A percentile compares a stretch with the other conserved stretches of the same genome.
Evolutionary conservation across 2,329 filamentous ascomycete genomes (phyloP).

Genomic region (Aspergillus neoniger): DNA sequence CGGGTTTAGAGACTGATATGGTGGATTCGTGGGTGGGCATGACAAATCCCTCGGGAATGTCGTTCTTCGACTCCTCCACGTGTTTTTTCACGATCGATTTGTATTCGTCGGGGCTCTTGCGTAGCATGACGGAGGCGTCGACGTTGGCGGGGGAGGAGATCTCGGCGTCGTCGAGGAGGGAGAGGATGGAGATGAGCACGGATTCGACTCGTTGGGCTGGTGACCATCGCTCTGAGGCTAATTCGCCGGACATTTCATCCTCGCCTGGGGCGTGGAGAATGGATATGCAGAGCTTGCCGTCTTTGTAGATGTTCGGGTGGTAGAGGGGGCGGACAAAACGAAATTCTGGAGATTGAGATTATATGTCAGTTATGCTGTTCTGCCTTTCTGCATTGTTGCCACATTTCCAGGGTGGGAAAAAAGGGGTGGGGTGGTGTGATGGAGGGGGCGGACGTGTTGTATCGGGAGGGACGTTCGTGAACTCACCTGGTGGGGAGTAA

Average conservation of each 20-base stretch:
- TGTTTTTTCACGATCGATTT: constrained; percentile 68
- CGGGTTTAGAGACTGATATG: constrained; percentile 49
- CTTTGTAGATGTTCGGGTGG: constrained; percentile 91
- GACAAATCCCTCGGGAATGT: constrained; percentile 75
- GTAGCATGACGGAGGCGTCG: constrained; percentile 83
- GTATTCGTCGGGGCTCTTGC: constrained; percentile 71
- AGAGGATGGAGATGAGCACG: constrained; percentile 86
- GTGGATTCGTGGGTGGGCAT: constrained; percentile 76
- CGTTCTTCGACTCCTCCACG: constrained; percentile 71
- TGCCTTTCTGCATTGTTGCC: neutral
- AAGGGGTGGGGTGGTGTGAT: neutral
- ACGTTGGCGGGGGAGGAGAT: constrained; percentile 93
- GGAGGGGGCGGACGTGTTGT: neutral
- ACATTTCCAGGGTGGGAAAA: neutral
- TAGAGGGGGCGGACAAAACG: constrained; percentile 77
- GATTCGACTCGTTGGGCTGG: constrained; percentile 93
- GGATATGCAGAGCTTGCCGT: constrained; percentile 92
- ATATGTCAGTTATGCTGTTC: neutral
- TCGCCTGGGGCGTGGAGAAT: constrained; percentile 92
- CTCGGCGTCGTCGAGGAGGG: constrained; percentile 90
- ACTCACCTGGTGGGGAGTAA: constrained; percentile 71
- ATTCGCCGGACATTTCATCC: constrained; percentile 87
- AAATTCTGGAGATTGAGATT: constrained; percentile 59
- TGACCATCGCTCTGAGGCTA: constrained; percentile 89
- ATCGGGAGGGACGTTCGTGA: neutral